Evolutionary conservation across 2,329 filamentous ascomycete genomes (phyloP).

Genomic region (Fusarium palustre): DNA sequence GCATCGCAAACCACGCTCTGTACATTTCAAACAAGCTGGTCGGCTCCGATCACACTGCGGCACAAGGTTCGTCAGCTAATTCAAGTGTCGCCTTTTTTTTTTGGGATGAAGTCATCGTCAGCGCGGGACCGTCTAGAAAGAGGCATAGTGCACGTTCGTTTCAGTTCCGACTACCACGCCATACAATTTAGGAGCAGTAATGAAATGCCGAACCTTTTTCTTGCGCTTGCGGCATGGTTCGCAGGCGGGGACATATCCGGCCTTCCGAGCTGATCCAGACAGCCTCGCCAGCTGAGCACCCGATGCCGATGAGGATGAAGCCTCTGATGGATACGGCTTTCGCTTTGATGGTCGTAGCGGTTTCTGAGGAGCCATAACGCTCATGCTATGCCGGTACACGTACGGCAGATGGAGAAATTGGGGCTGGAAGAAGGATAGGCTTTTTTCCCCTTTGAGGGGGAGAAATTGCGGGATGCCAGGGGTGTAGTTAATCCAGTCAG

Average conservation of each 20-base stretch:
- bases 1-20: background rate
- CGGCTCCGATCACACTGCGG: slow-evolving; percentile 4
- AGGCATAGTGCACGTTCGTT: background rate
- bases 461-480: background rate
- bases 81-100: background rate
- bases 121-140: background rate
- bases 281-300: background rate
- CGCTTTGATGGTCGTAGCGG: too few species aligned
- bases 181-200: background rate
- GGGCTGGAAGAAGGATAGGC: background rate
- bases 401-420: background rate
- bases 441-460: background rate
- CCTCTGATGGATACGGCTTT: background rate
- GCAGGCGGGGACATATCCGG: slow-evolving; percentile 1
- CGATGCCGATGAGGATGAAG: background rate
- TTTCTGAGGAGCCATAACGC: background rate
- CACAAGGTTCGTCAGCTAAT: background rate
- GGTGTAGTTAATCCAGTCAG: background rate
- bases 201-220: slow-evolving; percentile 1
- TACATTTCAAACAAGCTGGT: background rate
- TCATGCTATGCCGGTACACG: background rate
- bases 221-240: slow-evolving; percentile 5
- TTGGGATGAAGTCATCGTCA: background rate
- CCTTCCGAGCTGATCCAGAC: background rate
- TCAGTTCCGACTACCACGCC: background rate